A percentile compares a stretch with the other conserved stretches of the same genome.
phyloP scores from a whole-genome alignment of 1,284 basidiomycete species.

The Apiotrichum siamense region DNA sequence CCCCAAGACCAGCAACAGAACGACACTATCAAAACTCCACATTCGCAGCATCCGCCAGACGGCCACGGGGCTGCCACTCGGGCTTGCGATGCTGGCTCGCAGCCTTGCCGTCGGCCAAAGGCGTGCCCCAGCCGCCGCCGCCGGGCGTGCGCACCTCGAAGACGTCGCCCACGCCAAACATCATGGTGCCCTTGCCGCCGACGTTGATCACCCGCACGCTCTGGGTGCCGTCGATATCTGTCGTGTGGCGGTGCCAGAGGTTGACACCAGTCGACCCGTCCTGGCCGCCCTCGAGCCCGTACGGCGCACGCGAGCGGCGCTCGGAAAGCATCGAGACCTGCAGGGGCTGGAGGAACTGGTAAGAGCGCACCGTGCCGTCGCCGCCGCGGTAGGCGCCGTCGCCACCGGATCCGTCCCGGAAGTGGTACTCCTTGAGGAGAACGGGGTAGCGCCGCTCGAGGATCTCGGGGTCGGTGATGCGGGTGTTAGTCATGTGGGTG shows the following conservation, averaged over 20 bases:
- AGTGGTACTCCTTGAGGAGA: slow-evolving; percentile 70
- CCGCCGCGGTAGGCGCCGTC: slow-evolving; percentile 73
- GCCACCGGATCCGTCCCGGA: slow-evolving; percentile 72
- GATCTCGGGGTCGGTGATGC: slow-evolving; percentile 70
- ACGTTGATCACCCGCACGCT: no score
- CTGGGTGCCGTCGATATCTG: neutral
- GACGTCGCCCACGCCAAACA: slow-evolving; percentile 29
- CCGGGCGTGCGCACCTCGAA: slow-evolving; percentile 35
- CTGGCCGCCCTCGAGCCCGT: slow-evolving; percentile 29
- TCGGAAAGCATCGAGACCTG: slow-evolving; percentile 65
- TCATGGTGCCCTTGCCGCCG: slow-evolving; percentile 16
- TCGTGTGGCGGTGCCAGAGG: slow-evolving; percentile 19
- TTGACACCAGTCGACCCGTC: slow-evolving; percentile 25
- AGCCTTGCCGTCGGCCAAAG: no score
- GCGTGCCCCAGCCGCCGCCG: slow-evolving; percentile 23
- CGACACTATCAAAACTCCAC: slow-evolving; percentile 10
- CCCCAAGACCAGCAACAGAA: neutral
- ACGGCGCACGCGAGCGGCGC: slow-evolving; percentile 28
- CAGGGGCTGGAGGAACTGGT: slow-evolving; percentile 79
- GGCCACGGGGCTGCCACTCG: slow-evolving; percentile 4
- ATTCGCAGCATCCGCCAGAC: slow-evolving; percentile 3
- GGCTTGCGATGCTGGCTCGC: neutral
- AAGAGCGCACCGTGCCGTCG: slow-evolving; percentile 77
- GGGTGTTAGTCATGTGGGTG: slow-evolving; percentile 74
- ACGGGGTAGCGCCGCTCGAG: slow-evolving; percentile 61